Percentiles rank a stretch among this genome's conserved stretches.
Evolutionary conservation across 345 rosid species (phyloP).

Genomic region (Eucalyptus globulus): DNA sequence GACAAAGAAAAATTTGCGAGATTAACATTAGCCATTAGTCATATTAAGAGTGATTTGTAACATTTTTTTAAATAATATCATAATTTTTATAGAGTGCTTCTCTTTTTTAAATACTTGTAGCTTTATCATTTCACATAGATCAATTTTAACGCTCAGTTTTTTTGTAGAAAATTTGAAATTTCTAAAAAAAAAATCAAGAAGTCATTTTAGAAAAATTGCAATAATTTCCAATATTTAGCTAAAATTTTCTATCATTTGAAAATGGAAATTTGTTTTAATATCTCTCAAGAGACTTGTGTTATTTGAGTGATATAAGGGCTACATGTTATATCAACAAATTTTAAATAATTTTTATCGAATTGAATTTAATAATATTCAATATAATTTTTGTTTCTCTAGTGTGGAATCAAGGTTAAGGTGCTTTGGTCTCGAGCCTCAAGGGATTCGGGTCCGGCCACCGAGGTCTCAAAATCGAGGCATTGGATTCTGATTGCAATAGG

Average conservation of each 20-base stretch:
- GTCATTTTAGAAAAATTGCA: neutral
- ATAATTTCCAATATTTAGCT: neutral
- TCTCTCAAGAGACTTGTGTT: no score
- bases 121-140: neutral
- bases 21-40: neutral
- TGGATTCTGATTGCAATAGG: fast-evolving
- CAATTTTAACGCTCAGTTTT: neutral
- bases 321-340: neutral
- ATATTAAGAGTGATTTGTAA: neutral
- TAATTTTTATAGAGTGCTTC: neutral
- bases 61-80: neutral
- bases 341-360: no score
- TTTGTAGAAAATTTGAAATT: neutral
- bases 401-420: neutral
- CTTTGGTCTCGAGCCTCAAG: neutral
- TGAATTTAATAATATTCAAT: no score
- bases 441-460: fast-evolving
- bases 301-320: neutral
- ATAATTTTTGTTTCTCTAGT: fast-evolving
- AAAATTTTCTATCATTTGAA: neutral
- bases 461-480: no score
- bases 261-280: neutral
- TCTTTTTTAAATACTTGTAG: neutral
- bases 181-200: neutral
- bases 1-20: fast-evolving